Conservation (phyloP, 805 yeast genomes). For the Candida pseudoglaebosa region DNA sequence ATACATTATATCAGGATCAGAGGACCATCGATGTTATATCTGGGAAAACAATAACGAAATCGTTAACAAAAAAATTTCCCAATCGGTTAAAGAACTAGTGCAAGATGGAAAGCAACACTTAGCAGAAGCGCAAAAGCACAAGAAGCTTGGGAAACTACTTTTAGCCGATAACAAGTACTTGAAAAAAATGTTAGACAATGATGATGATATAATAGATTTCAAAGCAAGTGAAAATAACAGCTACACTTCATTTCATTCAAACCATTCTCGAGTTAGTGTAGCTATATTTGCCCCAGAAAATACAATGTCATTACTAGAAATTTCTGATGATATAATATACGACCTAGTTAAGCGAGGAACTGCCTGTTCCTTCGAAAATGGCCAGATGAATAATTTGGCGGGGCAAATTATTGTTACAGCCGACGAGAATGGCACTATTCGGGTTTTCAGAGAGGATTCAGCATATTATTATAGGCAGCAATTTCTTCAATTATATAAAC, state of each 20-base stretch:
- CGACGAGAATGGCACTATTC: constrained; percentile 66
- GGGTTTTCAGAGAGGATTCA: constrained; percentile 79
- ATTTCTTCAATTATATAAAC: constrained; percentile 14
- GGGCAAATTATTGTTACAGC: constrained; percentile 68
- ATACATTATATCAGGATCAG: constrained; percentile 74
- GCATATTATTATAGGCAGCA: constrained; percentile 41
- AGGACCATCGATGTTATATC: constrained; percentile 80
- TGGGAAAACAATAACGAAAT: constrained; percentile 57
- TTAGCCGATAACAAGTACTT: constrained; percentile 26
- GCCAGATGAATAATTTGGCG: constrained; percentile 1
- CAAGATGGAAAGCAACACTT: constrained; percentile 32
- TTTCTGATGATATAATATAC: constrained; percentile 76
- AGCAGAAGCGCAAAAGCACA: constrained; percentile 28
- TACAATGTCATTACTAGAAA: constrained; percentile 59
- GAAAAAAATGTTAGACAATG: constrained; percentile 25
- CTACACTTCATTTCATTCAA: constrained; percentile 73
- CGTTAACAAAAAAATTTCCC: constrained; percentile 36
- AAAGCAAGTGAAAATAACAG: constrained; percentile 51
- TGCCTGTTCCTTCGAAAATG: constrained; percentile 8
- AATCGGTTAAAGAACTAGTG: constrained; percentile 31
- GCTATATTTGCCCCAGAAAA: constrained; percentile 74
- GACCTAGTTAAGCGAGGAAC: constrained; percentile 44
- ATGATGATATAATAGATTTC: constrained; percentile 12
- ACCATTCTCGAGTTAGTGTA: constrained; percentile 66
- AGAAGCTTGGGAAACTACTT: constrained; percentile 23